Evolutionary conservation across 768 basidiomycete genomes (phyloP).

Genomic region (Galerina sulciceps): DNA sequence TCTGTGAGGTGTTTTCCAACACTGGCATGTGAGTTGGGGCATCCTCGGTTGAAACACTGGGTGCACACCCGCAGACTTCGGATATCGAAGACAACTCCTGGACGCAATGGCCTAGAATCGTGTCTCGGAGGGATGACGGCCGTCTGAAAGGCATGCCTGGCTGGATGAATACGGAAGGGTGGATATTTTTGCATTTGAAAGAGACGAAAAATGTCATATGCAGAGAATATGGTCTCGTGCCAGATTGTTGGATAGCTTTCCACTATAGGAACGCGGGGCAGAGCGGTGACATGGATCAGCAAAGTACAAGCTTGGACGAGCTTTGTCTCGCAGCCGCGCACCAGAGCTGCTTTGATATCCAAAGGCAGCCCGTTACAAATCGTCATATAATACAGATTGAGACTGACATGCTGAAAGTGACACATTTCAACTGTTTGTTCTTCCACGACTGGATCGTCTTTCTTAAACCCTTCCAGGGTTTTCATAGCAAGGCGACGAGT

Average conservation of each 20-base stretch:
- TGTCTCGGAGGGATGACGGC: background rate
- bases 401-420: no score
- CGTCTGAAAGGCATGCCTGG: background rate
- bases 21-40: slow-evolving; percentile 1
- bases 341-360: slow-evolving; percentile 1
- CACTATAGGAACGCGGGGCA: background rate
- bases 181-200: slow-evolving; percentile 18
- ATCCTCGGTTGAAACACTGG: slow-evolving; percentile 10
- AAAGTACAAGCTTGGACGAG: slow-evolving; percentile 13
- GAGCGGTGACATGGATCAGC: background rate
- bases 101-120: background rate
- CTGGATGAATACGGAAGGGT: slow-evolving; percentile 8
- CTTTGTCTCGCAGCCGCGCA: slow-evolving; percentile 13
- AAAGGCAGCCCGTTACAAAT: background rate
- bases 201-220: slow-evolving; percentile 9
- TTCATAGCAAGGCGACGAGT: no score
- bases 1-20: background rate
- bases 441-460: background rate
- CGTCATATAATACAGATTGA: no score
- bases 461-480: no score
- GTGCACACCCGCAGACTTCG: background rate
- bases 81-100: background rate
- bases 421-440: background rate
- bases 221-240: background rate
- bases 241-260: background rate